Percentiles rank a stretch among this genome's conserved stretches.
Conservation (phyloP, 768 basidiomycete genomes). For the Boletus huronensis region DNA sequence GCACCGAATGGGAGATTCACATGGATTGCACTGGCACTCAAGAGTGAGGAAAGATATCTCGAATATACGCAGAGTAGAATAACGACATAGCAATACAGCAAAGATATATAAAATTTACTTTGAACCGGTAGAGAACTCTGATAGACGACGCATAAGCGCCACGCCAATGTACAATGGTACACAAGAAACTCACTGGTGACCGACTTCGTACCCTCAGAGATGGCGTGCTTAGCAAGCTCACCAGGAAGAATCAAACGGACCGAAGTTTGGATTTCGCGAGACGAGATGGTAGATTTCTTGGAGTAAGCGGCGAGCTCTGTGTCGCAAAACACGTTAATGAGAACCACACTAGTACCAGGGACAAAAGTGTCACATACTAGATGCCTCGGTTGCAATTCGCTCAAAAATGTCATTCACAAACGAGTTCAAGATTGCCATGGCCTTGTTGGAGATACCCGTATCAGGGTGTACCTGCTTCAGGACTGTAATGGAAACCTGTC, state of each 20-base stretch:
- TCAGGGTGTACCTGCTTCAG: slow-evolving; percentile 92
- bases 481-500: slow-evolving; percentile 38
- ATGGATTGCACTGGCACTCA: not conserved
- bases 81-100: slow-evolving; percentile 34
- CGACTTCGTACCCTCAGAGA: slow-evolving; percentile 78
- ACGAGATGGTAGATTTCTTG: slow-evolving; percentile 90
- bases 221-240: slow-evolving; percentile 85
- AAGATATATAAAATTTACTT: slow-evolving; percentile 39
- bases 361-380: slow-evolving; percentile 42
- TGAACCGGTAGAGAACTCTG: slow-evolving; percentile 60
- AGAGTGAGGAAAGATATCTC: slow-evolving; percentile 25
- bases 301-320: slow-evolving; percentile 79
- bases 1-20: not conserved
- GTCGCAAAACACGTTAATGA: not conserved
- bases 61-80: slow-evolving; percentile 31
- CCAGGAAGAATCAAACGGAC: slow-evolving; percentile 82
- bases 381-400: slow-evolving; percentile 71
- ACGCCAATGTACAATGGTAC: not conserved
- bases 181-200: slow-evolving; percentile 53
- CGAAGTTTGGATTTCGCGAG: slow-evolving; percentile 83
- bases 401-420: slow-evolving; percentile 86
- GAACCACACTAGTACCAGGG: not conserved
- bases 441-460: slow-evolving; percentile 91
- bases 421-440: slow-evolving; percentile 79
- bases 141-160: slow-evolving; percentile 11